Base-by-base conservation (phyloP, 345 rosid genomes). In the Dovyalis caffra region DNA sequence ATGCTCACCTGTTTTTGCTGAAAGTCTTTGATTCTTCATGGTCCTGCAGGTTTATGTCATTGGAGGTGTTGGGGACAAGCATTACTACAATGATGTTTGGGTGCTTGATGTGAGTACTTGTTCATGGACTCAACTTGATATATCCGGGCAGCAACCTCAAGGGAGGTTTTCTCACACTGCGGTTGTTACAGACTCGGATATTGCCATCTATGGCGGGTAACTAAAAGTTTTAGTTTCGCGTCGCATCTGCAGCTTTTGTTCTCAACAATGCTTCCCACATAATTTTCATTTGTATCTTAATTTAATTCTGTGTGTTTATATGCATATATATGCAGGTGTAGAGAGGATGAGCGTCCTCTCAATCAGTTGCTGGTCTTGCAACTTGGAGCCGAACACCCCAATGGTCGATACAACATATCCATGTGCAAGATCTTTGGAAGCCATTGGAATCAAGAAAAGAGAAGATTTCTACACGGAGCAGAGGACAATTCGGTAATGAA, bases 141-240 rank as follows among this genome's bases (percentile, higher is more conserved):
- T 80, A 34, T 72, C 80, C 1, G 93, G 91, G 76, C 90, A 86
- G 74, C 88, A 85, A 68, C 93, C 97, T 31, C 92, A 82, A 70
- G 97, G 97, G 38, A 76, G 97, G 72, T 91, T 91, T 84, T 91
- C 97, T 75, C 97, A 91, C 71, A 78, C 93, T 18, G 90, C 93
- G 16, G 84, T 88, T 63, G 84, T 85, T 12, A 40, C 87, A 14
- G 85, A 68, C 28, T 79, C 80, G 0, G 86, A 86, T 69, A 85
- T 89, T 56, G 77, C 78, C 66, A 82, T 89, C 70, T 91, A 89
- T 40, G 97, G 97, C 81, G 97, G 97, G 93, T 89, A 74, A 69
- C 32, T 66, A 28, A 49, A 49, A 56, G 61, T 56, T 56, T 56
- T 20, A 4, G 57, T 51, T 51, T 51, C 25, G 23, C 8, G 8